Evolutionary conservation across 306 rosid species (phyloP).

Genomic region (Prunus campanulata): DNA sequence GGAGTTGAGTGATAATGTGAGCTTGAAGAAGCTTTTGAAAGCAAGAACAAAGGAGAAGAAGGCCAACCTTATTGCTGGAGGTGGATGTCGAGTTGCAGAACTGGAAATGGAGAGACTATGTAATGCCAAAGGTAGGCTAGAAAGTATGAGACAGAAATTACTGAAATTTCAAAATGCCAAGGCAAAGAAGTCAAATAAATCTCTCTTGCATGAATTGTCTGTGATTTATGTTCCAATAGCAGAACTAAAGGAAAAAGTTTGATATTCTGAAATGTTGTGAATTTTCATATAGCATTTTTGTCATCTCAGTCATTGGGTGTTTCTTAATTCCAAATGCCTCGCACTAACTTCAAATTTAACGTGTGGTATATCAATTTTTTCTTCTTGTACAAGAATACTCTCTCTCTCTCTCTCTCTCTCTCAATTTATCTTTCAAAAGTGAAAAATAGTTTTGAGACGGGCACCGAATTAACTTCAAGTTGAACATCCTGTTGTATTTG

Average conservation of each 20-base stretch:
- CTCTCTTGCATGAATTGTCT: constrained; percentile 25
- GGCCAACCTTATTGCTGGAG: constrained; percentile 31
- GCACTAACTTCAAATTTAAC: not conserved
- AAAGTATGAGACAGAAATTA: constrained; percentile 48
- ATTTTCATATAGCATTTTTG: not conserved
- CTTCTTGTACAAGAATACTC: not conserved
- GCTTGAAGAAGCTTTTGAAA: constrained; percentile 70
- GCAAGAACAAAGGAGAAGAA: constrained; percentile 41
- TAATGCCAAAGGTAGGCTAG: constrained; percentile 47
- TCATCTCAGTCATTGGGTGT: not conserved
- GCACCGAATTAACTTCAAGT: too few relatives aligned
- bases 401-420: not conserved
- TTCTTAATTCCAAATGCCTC: not conserved
- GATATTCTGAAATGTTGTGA: constrained; percentile 11
- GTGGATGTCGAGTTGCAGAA: constrained; percentile 48
- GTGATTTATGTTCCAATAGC: constrained; percentile 78
- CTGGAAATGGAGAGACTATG: constrained; percentile 68
- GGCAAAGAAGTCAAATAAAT: constrained; percentile 30
- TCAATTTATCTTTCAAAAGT: too few relatives aligned
- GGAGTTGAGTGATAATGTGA: constrained; percentile 61
- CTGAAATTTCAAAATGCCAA: constrained; percentile 32
- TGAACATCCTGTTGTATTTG: too few relatives aligned
- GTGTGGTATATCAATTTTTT: not conserved
- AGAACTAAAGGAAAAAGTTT: constrained; percentile 66
- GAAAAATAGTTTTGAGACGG: too few relatives aligned